These are phyloP conservation scores for Euphrasia arctica DNA, from an alignment of 305 asterid species.

Conservation along the genomic window DNA sequence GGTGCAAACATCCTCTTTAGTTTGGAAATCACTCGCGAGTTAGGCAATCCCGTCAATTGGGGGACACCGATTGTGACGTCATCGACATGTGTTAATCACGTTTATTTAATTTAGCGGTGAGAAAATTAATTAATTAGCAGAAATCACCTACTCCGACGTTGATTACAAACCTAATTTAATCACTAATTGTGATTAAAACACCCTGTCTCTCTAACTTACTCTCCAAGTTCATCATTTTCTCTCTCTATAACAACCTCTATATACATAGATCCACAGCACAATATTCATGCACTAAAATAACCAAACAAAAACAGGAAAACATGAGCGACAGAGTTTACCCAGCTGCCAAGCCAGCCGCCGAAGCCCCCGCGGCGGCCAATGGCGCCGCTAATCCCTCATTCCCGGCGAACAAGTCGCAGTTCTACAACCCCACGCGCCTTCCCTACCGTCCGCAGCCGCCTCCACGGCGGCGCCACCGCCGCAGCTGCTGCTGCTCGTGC, in stretches of 20 bases:
- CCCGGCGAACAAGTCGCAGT: constrained; percentile 79
- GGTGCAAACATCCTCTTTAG: constrained; percentile 34
- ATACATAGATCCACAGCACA: neutral
- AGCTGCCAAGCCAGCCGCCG: constrained; percentile 50
- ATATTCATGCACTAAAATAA: neutral
- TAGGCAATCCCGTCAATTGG: neutral
- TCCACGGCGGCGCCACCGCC: constrained; percentile 54
- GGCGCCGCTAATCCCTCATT: constrained; percentile 52
- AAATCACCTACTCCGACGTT: constrained; percentile 27
- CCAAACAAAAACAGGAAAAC: neutral
- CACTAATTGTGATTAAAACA: constrained; percentile 27
- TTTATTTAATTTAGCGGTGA: neutral
- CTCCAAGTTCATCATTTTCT: constrained; percentile 23
- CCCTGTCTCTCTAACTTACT: constrained; percentile 28
- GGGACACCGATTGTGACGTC: neutral
- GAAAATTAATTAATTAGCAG: neutral
- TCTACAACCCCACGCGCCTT: constrained; percentile 59
- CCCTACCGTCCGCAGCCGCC: constrained; percentile 83
- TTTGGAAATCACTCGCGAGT: constrained; percentile 19
- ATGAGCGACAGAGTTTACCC: constrained; percentile 87
- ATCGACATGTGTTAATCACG: neutral
- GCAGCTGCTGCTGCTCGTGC: constrained; percentile 57
- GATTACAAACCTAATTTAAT: constrained; percentile 26
- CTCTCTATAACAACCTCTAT: constrained; percentile 25
- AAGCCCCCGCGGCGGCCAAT: constrained; percentile 34